Conservation (phyloP, 2,329 filamentous ascomycete genomes). For the Aspergillus niger region DNA sequence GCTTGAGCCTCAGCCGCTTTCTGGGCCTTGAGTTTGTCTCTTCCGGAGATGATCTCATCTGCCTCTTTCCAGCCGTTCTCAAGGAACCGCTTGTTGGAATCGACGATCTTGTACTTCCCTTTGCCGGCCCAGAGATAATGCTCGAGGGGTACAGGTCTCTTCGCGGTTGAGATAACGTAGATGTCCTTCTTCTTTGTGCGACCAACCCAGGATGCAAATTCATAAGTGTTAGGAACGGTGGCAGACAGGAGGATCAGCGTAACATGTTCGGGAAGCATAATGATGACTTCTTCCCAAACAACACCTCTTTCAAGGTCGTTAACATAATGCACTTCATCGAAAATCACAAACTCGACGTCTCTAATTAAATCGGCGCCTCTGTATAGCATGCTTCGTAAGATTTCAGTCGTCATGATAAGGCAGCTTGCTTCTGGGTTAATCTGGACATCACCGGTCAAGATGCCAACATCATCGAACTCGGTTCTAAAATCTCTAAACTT, state of each 20-base stretch:
- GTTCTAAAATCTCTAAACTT: slow-evolving; percentile 95
- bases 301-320: slow-evolving; percentile 95
- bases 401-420: slow-evolving; percentile 99
- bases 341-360: slow-evolving; percentile 98
- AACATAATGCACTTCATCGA: slow-evolving; percentile 98
- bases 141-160: slow-evolving; percentile 90
- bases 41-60: slow-evolving; percentile 76
- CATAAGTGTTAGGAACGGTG: slow-evolving; percentile 94
- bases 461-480: slow-evolving; percentile 92
- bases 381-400: slow-evolving; percentile 96
- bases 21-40: slow-evolving; percentile 70
- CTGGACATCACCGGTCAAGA: slow-evolving; percentile 95
- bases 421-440: slow-evolving; percentile 97
- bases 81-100: slow-evolving; percentile 85
- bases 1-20: slow-evolving; percentile 55
- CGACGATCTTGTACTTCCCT: slow-evolving; percentile 90
- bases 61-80: slow-evolving; percentile 95
- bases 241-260: slow-evolving; percentile 93
- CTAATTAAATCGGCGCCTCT: slow-evolving; percentile 92
- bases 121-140: slow-evolving; percentile 97
- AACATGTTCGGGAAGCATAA: slow-evolving; percentile 97
- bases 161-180: slow-evolving; percentile 96
- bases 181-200: slow-evolving; percentile 98
- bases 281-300: slow-evolving; percentile 99
- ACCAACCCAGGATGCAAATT: slow-evolving; percentile 98